Evolutionary conservation across 306 rosid species (phyloP), one percentile per base, ranked within the genome.

Genomic region (Corylus heterophylla): DNA sequence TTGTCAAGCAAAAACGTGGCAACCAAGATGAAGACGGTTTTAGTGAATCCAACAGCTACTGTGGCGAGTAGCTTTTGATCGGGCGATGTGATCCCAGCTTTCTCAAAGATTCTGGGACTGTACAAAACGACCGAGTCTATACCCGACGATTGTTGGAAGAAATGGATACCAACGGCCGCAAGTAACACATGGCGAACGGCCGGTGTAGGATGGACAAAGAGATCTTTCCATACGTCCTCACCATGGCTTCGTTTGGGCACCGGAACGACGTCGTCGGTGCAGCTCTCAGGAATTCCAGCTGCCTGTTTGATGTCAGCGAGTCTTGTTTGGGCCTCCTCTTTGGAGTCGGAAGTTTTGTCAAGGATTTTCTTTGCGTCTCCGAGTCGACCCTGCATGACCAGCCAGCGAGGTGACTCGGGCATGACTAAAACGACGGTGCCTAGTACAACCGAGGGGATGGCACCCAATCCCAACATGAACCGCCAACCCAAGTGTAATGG

Each of bases 371-470:
- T 84, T 6, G 97, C 97, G 0, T 89, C 97, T 4, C 90, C 97
- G 4, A 94, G 85, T 16, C 92, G 93, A 5, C 98, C 98, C 39
- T 83, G 85, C 92, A 90, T 87, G 31, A 94, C 94, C 0, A 94
- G 92, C 97, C 98, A 94, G 0, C 97, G 83, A 1, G 98, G 98
- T 0, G 97, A 92, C 73, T 94, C 98, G 0, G 97, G 97, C 97
- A 94, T 92, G 74, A 90, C 83, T 42, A 94, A 54, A 3, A 86
- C 97, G n/a, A 87, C 92, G 0, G 92, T 6, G 2, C 78, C 82
- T 3, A 94, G 73, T 25, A 88, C 2, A 0, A 89, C 72, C 0
- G 98, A 86, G 0, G 97, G 98, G 31, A 94, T 0, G 10, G 89
- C 89, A 0, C 97, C 97, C 1, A 87, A 48, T 55, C 97, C 97